Percentiles rank a stretch among this genome's conserved stretches.
Evolutionary conservation across 2,329 filamentous ascomycete genomes (phyloP).

Genomic region (Trichoderma pleuroti): DNA sequence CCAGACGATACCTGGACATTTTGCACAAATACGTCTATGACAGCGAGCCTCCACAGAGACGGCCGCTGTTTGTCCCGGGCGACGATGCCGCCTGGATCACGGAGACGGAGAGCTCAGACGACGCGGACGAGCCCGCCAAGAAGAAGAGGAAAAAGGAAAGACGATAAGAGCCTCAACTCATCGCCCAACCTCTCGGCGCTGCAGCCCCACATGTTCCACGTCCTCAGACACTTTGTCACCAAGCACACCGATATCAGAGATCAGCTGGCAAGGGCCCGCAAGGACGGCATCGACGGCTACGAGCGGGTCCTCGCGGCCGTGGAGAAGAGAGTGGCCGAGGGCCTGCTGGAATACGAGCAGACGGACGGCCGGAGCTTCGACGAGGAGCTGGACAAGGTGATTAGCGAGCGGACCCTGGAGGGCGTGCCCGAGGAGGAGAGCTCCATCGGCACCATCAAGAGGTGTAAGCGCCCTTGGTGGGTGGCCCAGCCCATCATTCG

Average conservation of each 20-base stretch:
- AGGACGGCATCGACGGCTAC: conserved; percentile 70
- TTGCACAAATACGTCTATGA: conserved; percentile 74
- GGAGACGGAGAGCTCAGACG: conserved; percentile 30
- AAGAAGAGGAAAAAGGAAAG: conserved; percentile 45
- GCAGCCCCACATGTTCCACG: conserved; percentile 90
- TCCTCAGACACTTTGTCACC: conserved; percentile 77
- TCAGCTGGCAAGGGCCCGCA: conserved; percentile 65
- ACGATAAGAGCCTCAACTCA: conserved; percentile 39
- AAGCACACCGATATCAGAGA: conserved; percentile 82
- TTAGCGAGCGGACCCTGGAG: conserved; percentile 29
- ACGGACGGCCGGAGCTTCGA: conserved; percentile 50
- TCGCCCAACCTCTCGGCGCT: conserved; percentile 69
- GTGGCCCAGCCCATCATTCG: conserved; percentile 83
- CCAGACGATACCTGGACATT: conserved; percentile 87
- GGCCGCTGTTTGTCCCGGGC: conserved; percentile 69
- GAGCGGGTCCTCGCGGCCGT: conserved; percentile 74
- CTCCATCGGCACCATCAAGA: conserved; percentile 63
- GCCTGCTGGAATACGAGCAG: conserved; percentile 63
- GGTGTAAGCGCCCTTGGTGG: conserved; percentile 84
- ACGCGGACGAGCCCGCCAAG: conserved; percentile 46
- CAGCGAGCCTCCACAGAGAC: conserved; percentile 59
- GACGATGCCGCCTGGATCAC: conserved; percentile 48
- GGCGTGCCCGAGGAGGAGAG: conserved; percentile 49
- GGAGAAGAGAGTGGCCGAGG: conserved; percentile 69
- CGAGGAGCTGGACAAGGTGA: conserved; percentile 33